Conservation (phyloP, 75 land plant genomes). For the Gnetum montanum region DNA sequence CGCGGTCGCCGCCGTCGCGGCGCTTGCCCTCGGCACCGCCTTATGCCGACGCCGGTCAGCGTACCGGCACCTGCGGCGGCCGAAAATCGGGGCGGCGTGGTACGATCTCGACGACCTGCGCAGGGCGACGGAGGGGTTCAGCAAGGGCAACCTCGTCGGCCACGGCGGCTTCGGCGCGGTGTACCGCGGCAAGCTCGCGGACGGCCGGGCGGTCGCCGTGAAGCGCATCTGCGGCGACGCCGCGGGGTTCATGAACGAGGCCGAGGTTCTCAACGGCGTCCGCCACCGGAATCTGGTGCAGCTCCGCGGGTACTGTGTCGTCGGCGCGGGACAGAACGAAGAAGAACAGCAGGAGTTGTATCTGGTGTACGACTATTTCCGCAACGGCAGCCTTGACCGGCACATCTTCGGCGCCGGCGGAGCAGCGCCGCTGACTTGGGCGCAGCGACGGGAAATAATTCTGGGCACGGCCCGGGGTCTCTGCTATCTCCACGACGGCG, state of each 20-base stretch:
- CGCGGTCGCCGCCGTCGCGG: too few relatives aligned
- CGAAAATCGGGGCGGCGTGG: background rate
- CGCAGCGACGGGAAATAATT: conserved; percentile 37
- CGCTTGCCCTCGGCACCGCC: too few relatives aligned
- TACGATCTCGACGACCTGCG: background rate
- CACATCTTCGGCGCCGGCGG: conserved; percentile 41
- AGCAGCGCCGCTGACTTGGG: conserved; percentile 38
- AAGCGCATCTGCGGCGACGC: conserved; percentile 50
- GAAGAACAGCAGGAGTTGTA: conserved; percentile 41
- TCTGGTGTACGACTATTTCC: conserved; percentile 67
- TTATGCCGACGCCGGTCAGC: too few relatives aligned
- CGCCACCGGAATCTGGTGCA: conserved; percentile 75
- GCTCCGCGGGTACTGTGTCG: conserved; percentile 46
- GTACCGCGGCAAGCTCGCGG: conserved; percentile 54
- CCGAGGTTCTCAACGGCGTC: conserved; percentile 58
- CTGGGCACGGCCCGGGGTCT: conserved; percentile 59
- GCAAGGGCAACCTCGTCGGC: conserved; percentile 48
- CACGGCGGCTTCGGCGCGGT: conserved; percentile 77
- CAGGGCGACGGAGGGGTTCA: conserved; percentile 55
- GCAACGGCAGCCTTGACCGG: conserved; percentile 49
- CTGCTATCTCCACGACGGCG: conserved; percentile 61
- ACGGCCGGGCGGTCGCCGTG: conserved; percentile 70
- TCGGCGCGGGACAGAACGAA: conserved; percentile 43
- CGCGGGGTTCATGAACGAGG: conserved; percentile 74
- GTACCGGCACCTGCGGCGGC: too few relatives aligned